Conservation (phyloP, 352 stramenopile species). For the Lagenidium giganteum region DNA sequence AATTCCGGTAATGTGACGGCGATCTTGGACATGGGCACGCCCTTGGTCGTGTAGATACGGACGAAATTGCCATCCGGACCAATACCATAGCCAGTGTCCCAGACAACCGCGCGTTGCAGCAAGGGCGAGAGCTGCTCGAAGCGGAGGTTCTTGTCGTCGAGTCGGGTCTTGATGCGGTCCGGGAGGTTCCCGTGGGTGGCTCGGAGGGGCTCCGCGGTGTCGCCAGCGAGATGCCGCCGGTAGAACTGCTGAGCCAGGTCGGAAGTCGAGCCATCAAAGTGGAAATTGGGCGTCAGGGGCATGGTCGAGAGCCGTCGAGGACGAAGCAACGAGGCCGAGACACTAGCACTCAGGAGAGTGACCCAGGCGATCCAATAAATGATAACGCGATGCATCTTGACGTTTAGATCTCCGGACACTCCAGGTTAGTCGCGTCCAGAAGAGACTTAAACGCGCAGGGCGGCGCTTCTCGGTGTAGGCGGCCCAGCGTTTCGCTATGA, state of each 20-base stretch:
- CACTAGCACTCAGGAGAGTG: neutral
- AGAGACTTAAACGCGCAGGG: no score
- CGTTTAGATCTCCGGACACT: no score
- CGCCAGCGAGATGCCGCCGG: constrained; percentile 4
- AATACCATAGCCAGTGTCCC: constrained; percentile 17
- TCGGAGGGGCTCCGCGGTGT: neutral
- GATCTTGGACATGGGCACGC: constrained; percentile 17
- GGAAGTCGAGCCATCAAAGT: constrained; percentile 15
- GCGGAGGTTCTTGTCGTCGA: neutral
- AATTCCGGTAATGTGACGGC: constrained; percentile 1
- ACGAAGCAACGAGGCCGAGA: neutral
- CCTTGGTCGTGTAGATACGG: constrained; percentile 4
- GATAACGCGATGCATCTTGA: no score
- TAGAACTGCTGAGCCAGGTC: constrained; percentile 27
- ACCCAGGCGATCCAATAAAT: no score
- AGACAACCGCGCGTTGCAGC: constrained; percentile 16
- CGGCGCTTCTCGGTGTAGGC: no score
- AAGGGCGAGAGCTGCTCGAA: constrained; percentile 13
- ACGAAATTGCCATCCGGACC: constrained; percentile 2
- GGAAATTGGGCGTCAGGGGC: constrained; percentile 5
- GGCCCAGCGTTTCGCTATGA: no score
- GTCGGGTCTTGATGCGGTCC: constrained; percentile 4
- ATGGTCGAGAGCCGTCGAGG: neutral
- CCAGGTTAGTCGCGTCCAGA: no score
- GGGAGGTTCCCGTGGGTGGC: constrained; percentile 8